These are phyloP conservation scores for Nemania sp. DNA, from an alignment of 2,329 filamentous ascomycete genomes.

Conservation along the genomic window DNA sequence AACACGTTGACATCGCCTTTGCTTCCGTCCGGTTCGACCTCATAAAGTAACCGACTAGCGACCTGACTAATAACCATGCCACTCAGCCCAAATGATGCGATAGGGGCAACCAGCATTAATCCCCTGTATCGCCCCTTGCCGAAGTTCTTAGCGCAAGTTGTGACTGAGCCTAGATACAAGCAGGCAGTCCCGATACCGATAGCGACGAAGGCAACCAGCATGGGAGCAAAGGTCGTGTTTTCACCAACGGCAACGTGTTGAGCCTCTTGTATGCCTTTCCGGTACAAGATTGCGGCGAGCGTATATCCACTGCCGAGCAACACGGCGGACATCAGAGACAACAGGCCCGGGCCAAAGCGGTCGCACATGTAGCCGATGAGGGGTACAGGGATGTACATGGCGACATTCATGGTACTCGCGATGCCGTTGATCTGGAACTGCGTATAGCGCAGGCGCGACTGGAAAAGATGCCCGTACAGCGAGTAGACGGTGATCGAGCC, in stretches of 20 bases:
- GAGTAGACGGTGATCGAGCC: slow-evolving; percentile 94
- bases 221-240: slow-evolving; percentile 73
- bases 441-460: slow-evolving; percentile 81
- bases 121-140: slow-evolving; percentile 85
- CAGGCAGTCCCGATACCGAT: slow-evolving; percentile 83
- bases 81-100: slow-evolving; percentile 89
- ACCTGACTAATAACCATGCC: slow-evolving; percentile 96
- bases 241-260: slow-evolving; percentile 45
- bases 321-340: slow-evolving; percentile 71
- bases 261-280: slow-evolving; percentile 44
- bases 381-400: slow-evolving; percentile 90
- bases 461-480: slow-evolving; percentile 88
- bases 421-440: slow-evolving; percentile 91
- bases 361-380: slow-evolving; percentile 91
- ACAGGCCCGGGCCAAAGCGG: slow-evolving; percentile 76
- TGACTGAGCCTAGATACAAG: slow-evolving; percentile 91
- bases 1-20: slow-evolving; percentile 73
- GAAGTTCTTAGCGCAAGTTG: slow-evolving; percentile 98
- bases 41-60: slow-evolving; percentile 76
- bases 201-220: slow-evolving; percentile 82
- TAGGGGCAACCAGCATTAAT: slow-evolving; percentile 84
- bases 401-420: slow-evolving; percentile 82
- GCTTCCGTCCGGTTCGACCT: slow-evolving; percentile 65
- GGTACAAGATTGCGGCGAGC: slow-evolving; percentile 78
- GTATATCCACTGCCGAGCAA: slow-evolving; percentile 83